Conservation (phyloP, 192 early-diverging fungal genomes). For the Coemansia furcata region DNA sequence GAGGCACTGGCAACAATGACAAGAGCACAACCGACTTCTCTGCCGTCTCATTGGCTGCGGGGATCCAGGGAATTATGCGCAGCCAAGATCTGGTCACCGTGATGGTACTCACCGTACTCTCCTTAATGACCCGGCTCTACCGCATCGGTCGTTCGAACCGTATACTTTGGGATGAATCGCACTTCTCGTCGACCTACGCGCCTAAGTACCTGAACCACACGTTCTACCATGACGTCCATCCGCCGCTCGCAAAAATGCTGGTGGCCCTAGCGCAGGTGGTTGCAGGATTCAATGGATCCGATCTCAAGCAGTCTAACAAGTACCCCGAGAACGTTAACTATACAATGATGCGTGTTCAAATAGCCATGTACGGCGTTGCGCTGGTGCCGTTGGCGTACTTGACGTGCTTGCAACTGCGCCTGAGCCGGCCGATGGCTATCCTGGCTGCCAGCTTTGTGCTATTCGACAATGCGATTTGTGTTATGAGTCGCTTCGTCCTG, state of each 20-base stretch:
- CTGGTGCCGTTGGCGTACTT: constrained; percentile 66
- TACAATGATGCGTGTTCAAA: constrained; percentile 62
- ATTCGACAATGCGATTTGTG: constrained; percentile 59
- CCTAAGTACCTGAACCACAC: constrained; percentile 84
- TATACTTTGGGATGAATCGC: constrained; percentile 70
- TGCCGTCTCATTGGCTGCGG: constrained; percentile 18
- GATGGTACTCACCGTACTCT: constrained; percentile 56
- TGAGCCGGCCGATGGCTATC: constrained; percentile 48
- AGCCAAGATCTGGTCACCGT: constrained; percentile 56
- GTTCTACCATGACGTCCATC: constrained; percentile 97
- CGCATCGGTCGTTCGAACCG: constrained; percentile 23
- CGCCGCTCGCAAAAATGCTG: constrained; percentile 81
- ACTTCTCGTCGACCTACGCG: constrained; percentile 66
- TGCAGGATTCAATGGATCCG: constrained; percentile 58
- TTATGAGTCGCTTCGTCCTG: constrained; percentile 67
- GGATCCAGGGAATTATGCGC: constrained; percentile 34
- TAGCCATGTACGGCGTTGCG: constrained; percentile 62
- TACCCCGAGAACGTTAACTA: constrained; percentile 66
- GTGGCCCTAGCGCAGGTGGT: constrained; percentile 59
- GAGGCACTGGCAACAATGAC: background rate
- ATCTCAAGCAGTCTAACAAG: constrained; percentile 59
- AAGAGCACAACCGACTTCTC: constrained; percentile 29
- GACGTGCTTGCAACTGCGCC: constrained; percentile 60
- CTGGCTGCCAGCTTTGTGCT: constrained; percentile 59
- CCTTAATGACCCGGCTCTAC: constrained; percentile 59